These are phyloP conservation scores for Lecanoromycetidae sp. DNA, from an alignment of 2,329 filamentous ascomycete genomes.

Conservation along the genomic window DNA sequence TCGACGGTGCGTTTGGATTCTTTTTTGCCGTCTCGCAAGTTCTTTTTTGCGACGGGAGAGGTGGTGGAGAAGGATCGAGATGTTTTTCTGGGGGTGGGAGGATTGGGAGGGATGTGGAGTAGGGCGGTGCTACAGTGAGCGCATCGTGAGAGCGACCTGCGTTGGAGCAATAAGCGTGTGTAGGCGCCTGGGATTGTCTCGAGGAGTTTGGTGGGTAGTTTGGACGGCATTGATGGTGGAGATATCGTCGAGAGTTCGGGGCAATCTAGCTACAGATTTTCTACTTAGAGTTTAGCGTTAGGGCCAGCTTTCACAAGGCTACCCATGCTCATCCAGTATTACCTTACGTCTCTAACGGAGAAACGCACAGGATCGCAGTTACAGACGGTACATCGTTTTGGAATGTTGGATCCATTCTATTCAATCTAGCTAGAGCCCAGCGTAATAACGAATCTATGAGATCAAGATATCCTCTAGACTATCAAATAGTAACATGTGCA, in stretches of 20 bases:
- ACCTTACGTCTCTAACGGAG: neutral
- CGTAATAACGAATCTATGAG: neutral
- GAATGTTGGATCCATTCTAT: neutral
- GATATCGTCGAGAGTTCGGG: neutral
- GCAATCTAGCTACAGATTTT: neutral
- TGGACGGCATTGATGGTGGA: constrained; percentile 1
- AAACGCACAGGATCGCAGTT: neutral
- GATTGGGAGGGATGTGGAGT: constrained; percentile 6
- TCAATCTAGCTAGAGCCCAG: neutral
- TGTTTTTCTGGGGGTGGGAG: neutral
- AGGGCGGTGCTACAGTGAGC: constrained; percentile 3
- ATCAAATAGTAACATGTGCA: neutral
- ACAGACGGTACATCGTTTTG: neutral
- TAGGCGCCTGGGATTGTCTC: neutral
- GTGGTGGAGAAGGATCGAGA: constrained; percentile 5
- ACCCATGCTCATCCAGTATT: neutral
- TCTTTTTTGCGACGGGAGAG: constrained; percentile 10
- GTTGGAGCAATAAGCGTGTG: neutral
- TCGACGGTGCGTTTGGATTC: constrained; percentile 4
- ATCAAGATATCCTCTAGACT: neutral
- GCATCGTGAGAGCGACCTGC: neutral
- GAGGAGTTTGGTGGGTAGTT: constrained; percentile 5
- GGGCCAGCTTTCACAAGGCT: neutral
- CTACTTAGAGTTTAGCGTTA: neutral
- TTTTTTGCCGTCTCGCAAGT: constrained; percentile 21